Base-by-base conservation (phyloP, 352 stramenopile genomes). In the Phytophthora multivora region DNA sequence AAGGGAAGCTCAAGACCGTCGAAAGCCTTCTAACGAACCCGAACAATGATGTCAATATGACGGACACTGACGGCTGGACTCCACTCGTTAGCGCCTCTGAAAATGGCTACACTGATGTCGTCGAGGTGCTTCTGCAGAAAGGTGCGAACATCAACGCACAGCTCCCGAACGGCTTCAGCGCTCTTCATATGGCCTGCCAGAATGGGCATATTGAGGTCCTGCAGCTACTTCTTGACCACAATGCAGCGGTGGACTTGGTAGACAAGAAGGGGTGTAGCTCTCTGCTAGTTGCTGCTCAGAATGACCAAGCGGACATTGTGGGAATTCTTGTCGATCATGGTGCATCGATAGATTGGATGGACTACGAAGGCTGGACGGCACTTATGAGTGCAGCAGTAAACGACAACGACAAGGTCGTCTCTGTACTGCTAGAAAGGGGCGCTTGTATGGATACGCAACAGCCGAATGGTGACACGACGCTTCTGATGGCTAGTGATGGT, bases 1-100 rank as follows among this genome's bases (percentile, higher is more conserved):
- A 33, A 4, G 28, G 28, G 13, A 33, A 33, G 10, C 28, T 33
- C 2, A 33, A 33, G 28, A 33, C 28, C 4, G 28, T 33, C 28
- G 28, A 33, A 33, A n/a, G 15, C 0, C 38, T 68, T 15, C 12
- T 68, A 19, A 23, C 30, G 13, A 68, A 58, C 9, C 16, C 36
- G 18, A 63, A 51, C 38, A 58, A 57, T 18, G 58, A 60, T 33
- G 51, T 66, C 16, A 63, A 68, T 19, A 0, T 68, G 8, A 25
- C 45, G 15, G 43, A 61, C n/a, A 5, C 35, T 10, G 23, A 59
- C 7, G 57, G 39, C 9, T 65, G 48, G 48, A 59, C 48, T 19
- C 36, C 59, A 42, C 19, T 67, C 10, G 63, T 67, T 25, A 63
- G 19, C 2, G 59, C 59, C 2, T 41, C 35, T 23, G 30, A 8